A percentile compares a stretch with the other conserved stretches of the same genome.
phyloP scores from a whole-genome alignment of 164 flowering plant genomes.

The Nymphaea thermarum region DNA sequence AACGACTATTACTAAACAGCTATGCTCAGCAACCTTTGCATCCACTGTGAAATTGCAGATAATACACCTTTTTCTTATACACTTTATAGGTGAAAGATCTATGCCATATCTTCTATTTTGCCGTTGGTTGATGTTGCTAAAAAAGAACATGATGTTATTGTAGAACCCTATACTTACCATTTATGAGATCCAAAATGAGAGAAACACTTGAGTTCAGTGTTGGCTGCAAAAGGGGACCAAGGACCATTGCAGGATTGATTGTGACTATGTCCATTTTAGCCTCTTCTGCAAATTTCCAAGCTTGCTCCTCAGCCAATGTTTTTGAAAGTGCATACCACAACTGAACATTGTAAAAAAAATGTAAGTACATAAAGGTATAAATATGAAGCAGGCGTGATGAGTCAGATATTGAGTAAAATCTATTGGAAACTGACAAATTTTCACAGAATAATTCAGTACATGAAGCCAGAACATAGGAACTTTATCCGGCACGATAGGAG shows the following conservation, averaged over 20 bases:
- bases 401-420: too few relatives aligned
- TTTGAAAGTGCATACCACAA: slow-evolving; percentile 40
- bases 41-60: too few relatives aligned
- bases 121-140: too few relatives aligned
- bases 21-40: too few relatives aligned
- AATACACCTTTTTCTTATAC: too few relatives aligned
- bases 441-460: neutral
- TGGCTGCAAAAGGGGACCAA: slow-evolving; percentile 45
- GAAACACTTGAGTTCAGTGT: slow-evolving; percentile 34
- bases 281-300: slow-evolving; percentile 45
- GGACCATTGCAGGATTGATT: slow-evolving; percentile 35
- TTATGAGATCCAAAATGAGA: slow-evolving; percentile 21
- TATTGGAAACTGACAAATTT: too few relatives aligned
- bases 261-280: slow-evolving; percentile 36
- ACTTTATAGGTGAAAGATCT: too few relatives aligned
- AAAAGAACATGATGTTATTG: too few relatives aligned
- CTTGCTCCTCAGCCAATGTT: slow-evolving; percentile 47
- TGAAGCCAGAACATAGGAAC: neutral
- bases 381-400: too few relatives aligned
- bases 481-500: neutral
- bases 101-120: too few relatives aligned
- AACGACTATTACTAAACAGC: too few relatives aligned
- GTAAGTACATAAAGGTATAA: neutral
- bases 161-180: slow-evolving; percentile 16
- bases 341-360: slow-evolving; percentile 10